Percentiles rank a stretch among this genome's conserved stretches.
phyloP scores from a whole-genome alignment of 768 basidiomycete genomes.

The Sporobolomyces pararoseus region DNA sequence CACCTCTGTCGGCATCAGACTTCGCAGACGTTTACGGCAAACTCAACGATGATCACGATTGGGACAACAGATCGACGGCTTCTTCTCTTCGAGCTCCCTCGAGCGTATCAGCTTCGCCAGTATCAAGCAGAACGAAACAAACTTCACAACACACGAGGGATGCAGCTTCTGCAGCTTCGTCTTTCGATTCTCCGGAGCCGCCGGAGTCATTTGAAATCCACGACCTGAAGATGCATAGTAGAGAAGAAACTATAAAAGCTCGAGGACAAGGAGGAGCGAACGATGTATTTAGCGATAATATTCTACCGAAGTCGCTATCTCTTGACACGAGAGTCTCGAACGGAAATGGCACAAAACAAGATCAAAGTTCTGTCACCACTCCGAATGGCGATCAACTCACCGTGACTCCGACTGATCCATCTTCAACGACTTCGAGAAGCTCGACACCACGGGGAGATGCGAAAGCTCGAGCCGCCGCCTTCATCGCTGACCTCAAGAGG shows the following conservation, averaged over 20 bases:
- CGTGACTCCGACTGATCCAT: too few relatives aligned
- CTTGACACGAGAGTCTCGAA: too few relatives aligned
- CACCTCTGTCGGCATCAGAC: constrained; percentile 12
- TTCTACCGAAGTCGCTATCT: too few relatives aligned
- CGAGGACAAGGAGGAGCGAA: neutral
- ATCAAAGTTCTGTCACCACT: too few relatives aligned
- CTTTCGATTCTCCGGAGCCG: too few relatives aligned
- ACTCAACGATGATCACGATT: too few relatives aligned
- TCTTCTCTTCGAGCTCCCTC: neutral
- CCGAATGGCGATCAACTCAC: too few relatives aligned
- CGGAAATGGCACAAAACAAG: too few relatives aligned
- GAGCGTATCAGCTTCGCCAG: neutral
- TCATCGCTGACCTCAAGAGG: constrained; percentile 30
- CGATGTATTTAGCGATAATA: neutral
- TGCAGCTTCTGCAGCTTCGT: neutral
- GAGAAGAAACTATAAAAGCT: neutral
- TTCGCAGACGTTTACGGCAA: constrained; percentile 9
- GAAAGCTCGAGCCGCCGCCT: constrained; percentile 31
- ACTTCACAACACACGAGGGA: neutral
- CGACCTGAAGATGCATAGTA: neutral
- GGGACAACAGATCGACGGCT: neutral
- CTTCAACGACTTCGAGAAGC: neutral
- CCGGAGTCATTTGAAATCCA: too few relatives aligned
- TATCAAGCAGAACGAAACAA: neutral
- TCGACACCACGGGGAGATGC: constrained; percentile 17